Percentiles rank a stretch among this genome's conserved stretches.
Evolutionary conservation across 2,329 filamentous ascomycete genomes (phyloP).

Genomic region (Aureobasidium sp.): DNA sequence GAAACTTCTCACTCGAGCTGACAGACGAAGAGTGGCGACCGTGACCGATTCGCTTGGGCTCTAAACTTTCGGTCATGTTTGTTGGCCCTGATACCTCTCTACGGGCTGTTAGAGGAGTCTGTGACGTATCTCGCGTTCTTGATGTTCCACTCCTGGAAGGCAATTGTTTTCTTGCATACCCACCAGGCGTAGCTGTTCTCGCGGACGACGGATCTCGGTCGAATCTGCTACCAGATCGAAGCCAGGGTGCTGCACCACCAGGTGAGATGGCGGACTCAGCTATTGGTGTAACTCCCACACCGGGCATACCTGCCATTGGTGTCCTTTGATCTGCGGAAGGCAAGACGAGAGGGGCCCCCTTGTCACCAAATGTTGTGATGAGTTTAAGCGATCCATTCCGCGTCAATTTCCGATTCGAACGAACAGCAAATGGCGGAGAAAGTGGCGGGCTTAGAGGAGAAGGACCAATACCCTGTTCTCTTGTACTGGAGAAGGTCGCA

Average conservation of each 20-base stretch:
- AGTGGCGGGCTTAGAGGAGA: conserved; percentile 56
- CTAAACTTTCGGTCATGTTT: not conserved
- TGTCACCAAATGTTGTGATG: conserved; percentile 77
- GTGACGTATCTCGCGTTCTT: conserved; percentile 47
- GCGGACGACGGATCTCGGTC: conserved; percentile 44
- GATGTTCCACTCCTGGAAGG: conserved; percentile 49
- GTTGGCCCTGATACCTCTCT: conserved; percentile 36
- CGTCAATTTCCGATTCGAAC: conserved; percentile 48
- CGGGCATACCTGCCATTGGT: conserved; percentile 52
- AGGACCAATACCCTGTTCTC: conserved; percentile 29
- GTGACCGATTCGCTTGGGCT: conserved; percentile 11
- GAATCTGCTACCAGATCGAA: conserved; percentile 24
- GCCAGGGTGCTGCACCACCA: conserved; percentile 41
- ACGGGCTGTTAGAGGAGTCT: conserved; percentile 54
- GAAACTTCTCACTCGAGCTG: conserved; percentile 6
- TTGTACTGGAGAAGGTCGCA: conserved; percentile 49
- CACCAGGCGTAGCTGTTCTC: conserved; percentile 52
- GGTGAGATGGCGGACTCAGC: conserved; percentile 61
- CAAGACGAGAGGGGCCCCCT: conserved; percentile 55
- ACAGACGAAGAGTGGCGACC: conserved; percentile 20
- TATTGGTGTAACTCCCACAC: conserved; percentile 77
- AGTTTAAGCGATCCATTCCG: conserved; percentile 82
- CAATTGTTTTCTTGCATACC: conserved; percentile 56
- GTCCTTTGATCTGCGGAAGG: conserved; percentile 41
- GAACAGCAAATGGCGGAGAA: conserved; percentile 59